Conservation (phyloP, 1,284 basidiomycete genomes). For the Thecaphora frezii region DNA sequence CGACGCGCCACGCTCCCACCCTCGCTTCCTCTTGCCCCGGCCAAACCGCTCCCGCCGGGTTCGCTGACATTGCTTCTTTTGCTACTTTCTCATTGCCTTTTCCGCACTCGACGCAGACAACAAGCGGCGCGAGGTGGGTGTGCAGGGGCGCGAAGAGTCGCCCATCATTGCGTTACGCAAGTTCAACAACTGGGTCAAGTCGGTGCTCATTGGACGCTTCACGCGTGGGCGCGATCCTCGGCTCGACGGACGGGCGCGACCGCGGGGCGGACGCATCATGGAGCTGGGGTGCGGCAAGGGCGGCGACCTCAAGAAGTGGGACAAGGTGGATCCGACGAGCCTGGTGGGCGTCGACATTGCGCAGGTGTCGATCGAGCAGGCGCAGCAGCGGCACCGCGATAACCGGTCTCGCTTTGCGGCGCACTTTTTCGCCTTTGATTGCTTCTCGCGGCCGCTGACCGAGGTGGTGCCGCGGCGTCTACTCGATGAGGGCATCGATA, state of each 20-base stretch:
- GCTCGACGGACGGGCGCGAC: slow-evolving; percentile 16
- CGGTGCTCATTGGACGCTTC: slow-evolving; percentile 36
- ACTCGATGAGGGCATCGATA: slow-evolving; percentile 74
- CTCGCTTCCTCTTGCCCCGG: too few relatives aligned
- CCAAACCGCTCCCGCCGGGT: slow-evolving; percentile 1
- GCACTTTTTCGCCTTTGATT: slow-evolving; percentile 83
- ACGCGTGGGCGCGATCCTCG: slow-evolving; percentile 18
- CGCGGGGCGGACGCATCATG: slow-evolving; percentile 71
- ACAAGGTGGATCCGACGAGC: slow-evolving; percentile 77
- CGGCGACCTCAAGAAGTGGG: slow-evolving; percentile 95
- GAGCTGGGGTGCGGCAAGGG: slow-evolving; percentile 98
- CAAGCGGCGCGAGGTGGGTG: slow-evolving; percentile 83
- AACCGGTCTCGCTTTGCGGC: slow-evolving; percentile 70
- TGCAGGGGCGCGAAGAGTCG: slow-evolving; percentile 79
- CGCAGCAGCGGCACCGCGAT: slow-evolving; percentile 68
- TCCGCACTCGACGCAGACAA: too few relatives aligned
- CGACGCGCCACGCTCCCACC: too few relatives aligned
- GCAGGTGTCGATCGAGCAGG: slow-evolving; percentile 84
- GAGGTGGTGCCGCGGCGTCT: slow-evolving; percentile 70
- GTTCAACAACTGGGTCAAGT: slow-evolving; percentile 85
- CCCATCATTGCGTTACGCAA: slow-evolving; percentile 94
- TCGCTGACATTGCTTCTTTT: too few relatives aligned
- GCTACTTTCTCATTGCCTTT: too few relatives aligned
- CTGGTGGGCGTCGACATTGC: slow-evolving; percentile 89
- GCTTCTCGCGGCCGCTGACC: slow-evolving; percentile 74